Conservation (phyloP, 345 rosid species). For the Salix koriyanagi region DNA sequence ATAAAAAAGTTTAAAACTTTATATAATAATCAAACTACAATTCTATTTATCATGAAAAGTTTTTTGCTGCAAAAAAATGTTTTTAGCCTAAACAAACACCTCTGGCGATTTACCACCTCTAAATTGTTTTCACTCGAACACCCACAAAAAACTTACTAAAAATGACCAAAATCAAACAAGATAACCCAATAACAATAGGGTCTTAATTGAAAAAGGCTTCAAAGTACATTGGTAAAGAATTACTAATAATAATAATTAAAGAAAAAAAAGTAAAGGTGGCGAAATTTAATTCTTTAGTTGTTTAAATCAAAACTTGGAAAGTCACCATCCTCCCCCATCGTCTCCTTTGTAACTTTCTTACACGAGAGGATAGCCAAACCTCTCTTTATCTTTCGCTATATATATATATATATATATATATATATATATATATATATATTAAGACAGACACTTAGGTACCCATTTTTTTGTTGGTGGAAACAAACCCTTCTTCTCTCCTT, state of each 20-base stretch:
- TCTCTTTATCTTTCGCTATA: not conserved
- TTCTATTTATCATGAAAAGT: no score
- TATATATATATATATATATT: not conserved
- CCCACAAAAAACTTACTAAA: no score
- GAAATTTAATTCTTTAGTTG: not conserved
- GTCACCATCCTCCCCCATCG: conserved; percentile 28
- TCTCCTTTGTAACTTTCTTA: conserved; percentile 24
- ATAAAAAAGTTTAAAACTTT: no score
- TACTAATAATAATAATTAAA: not conserved
- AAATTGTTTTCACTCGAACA: no score
- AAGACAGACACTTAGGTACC: not conserved
- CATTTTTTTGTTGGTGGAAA: conserved; percentile 9
- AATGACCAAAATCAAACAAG: no score
- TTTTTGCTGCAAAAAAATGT: no score
- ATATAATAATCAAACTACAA: no score
- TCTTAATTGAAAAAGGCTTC: not conserved
- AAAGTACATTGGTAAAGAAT: not conserved
- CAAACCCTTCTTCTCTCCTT: conserved; percentile 12
- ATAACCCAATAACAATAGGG: no score
- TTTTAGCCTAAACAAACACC: no score
- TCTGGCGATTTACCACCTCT: no score
- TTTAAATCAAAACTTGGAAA: conserved; percentile 9
- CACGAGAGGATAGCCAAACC: conserved; percentile 31
- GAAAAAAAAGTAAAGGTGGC: not conserved
- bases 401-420: not conserved